Base-by-base conservation (phyloP, 441 rosid genomes). In the Melastoma candidum region DNA sequence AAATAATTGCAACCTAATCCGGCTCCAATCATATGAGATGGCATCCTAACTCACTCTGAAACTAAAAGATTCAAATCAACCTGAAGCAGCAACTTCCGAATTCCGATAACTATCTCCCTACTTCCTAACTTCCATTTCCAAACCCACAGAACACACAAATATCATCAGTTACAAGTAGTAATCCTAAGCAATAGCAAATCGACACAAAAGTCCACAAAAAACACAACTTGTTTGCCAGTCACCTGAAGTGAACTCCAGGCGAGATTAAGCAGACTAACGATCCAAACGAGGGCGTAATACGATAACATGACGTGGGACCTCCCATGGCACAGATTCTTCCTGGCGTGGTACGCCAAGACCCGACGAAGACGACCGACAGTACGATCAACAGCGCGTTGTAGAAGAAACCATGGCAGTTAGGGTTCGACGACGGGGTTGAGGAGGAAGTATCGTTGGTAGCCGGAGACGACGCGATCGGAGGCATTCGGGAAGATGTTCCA, bases 181-280 rank as follows among this genome's bases (percentile, higher is more conserved):
- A 26, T 11, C 14, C 11, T 13, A 25, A 6, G 1, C 2, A 48
- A 5, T 2, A 61, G 7, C 10, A 26, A 6, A 26, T 17, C 52
- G 14, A 41, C 48, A 41, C 8, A 14, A 10, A 47, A 13, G 6
- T 2, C 25, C 9, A 47, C 27, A 12, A 27, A 45, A 24, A 56
- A 26, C 25, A 22, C 11, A 26, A 26, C 11, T 27, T 14, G 26
- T 7, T 2, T 26, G 44, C 36, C 36, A 17, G 41, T 36, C 24
- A 65, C 79, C 85, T 76, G 82, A 55, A 79, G 68, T 56, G 58
- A 72, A 65, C 73, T 73, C 87, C 87, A 81, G 47, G 74, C 74
- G 8, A 77, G 76, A 57, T 77, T 77, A 57, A 81, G 77, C 48
- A 49, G 49, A 11, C 64, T 49, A 12, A 80, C 78, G 17, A 75